A percentile compares a stretch with the other conserved stretches of the same genome.
Conservation (phyloP, 2,329 filamentous ascomycete genomes). For the Emergomyces africanus region DNA sequence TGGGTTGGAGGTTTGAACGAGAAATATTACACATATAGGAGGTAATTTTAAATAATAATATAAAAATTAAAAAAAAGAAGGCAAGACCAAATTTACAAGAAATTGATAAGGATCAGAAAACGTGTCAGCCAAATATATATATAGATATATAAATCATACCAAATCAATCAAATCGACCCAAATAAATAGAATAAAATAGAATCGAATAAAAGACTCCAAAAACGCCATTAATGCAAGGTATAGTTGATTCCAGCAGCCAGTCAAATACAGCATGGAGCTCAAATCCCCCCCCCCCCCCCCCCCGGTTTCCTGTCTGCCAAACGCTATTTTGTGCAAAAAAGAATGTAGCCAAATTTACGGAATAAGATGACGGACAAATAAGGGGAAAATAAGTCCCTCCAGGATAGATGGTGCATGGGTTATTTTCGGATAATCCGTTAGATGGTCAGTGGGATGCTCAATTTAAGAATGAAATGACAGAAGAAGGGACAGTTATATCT, state of each 20-base stretch:
- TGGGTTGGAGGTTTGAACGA: neutral
- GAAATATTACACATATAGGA: neutral
- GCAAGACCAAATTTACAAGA: neutral
- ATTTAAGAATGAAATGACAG: neutral
- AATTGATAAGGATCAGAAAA: neutral
- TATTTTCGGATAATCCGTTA: neutral
- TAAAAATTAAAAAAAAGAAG: neutral
- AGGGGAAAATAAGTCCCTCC: neutral
- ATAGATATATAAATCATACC: too few species aligned
- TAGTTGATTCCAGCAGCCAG: neutral
- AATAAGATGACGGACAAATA: neutral
- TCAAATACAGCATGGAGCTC: neutral
- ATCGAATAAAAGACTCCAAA: neutral
- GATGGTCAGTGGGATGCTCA: neutral
- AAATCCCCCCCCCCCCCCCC: neutral
- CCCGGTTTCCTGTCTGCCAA: neutral
- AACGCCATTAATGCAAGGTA: neutral
- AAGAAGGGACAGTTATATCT: neutral
- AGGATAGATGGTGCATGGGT: neutral
- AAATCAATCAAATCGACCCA: too few species aligned
- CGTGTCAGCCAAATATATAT: too few species aligned
- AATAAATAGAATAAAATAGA: neutral
- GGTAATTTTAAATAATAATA: neutral
- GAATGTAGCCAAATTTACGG: neutral
- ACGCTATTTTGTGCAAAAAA: neutral